Evolutionary conservation across 2,329 filamentous ascomycete species (phyloP).

Genomic region (Ceratocystis colombiana): DNA sequence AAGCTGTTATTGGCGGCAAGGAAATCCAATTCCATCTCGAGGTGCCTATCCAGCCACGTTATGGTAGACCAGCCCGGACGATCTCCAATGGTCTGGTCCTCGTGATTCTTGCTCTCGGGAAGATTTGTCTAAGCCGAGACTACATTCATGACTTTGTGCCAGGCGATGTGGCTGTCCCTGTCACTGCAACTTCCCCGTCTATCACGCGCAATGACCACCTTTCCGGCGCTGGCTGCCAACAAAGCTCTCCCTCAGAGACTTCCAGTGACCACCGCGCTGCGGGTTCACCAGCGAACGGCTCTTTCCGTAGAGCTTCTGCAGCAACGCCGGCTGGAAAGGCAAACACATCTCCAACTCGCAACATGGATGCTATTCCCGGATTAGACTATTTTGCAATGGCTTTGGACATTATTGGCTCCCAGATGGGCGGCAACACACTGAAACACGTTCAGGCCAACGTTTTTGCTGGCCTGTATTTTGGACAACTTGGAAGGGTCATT

Average conservation of each 20-base stretch:
- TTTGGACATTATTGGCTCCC: conserved; percentile 73
- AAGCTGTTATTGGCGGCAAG: not conserved
- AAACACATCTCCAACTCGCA: conserved; percentile 33
- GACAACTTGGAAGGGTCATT: conserved; percentile 74
- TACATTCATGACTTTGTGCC: conserved; percentile 49
- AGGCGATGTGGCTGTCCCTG: conserved; percentile 12
- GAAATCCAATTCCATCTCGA: not conserved
- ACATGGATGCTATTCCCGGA: conserved; percentile 79
- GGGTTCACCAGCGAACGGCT: conserved; percentile 36
- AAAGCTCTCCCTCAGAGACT: conserved; percentile 44
- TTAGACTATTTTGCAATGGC: conserved; percentile 83
- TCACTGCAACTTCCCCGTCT: conserved; percentile 30
- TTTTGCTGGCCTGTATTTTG: conserved; percentile 77
- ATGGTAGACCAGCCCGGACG: conserved; percentile 47
- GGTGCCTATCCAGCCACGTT: conserved; percentile 14
- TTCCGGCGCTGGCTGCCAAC: conserved; percentile 42
- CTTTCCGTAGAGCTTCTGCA: conserved; percentile 16
- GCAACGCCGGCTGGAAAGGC: not conserved
- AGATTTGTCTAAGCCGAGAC: conserved; percentile 55
- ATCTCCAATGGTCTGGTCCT: conserved; percentile 74
- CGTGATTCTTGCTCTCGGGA: conserved; percentile 74
- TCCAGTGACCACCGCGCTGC: conserved; percentile 30
- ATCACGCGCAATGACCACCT: conserved; percentile 36
- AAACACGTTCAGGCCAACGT: conserved; percentile 77
- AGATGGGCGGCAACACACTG: conserved; percentile 67